A percentile compares a stretch with the other conserved stretches of the same genome.
phyloP scores from a whole-genome alignment of 768 basidiomycete genomes.

The Panaeolus papilionaceus region DNA sequence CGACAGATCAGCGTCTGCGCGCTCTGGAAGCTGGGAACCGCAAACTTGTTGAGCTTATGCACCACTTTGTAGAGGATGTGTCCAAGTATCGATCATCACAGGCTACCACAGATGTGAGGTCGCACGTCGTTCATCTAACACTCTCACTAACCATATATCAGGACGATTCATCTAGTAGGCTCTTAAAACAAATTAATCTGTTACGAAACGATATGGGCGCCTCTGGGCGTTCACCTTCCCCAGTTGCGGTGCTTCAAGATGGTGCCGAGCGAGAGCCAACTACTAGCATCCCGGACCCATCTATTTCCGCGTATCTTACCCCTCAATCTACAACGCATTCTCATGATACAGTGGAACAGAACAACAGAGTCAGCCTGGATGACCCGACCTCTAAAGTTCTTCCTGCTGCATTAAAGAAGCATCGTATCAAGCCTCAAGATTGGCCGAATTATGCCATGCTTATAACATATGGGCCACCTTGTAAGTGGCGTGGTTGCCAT shows the following conservation, averaged over 20 bases:
- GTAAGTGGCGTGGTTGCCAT: constrained; percentile 46
- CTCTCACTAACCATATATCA: constrained; percentile 21
- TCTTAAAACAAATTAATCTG: constrained; percentile 21
- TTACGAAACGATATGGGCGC: constrained; percentile 18
- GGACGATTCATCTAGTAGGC: constrained; percentile 32
- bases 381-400: constrained; percentile 99
- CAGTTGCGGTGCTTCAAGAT: constrained; percentile 34
- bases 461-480: constrained; percentile 92
- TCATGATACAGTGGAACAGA: constrained; percentile 66
- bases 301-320: constrained; percentile 37
- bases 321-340: constrained; percentile 50
- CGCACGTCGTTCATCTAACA: neutral
- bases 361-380: constrained; percentile 92
- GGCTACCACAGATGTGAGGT: constrained; percentile 42
- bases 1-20: constrained; percentile 67
- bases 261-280: neutral
- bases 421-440: constrained; percentile 95
- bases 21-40: constrained; percentile 79
- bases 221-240: constrained; percentile 16
- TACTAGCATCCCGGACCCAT: constrained; percentile 31
- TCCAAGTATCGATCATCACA: constrained; percentile 42
- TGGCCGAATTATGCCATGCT: constrained; percentile 99
- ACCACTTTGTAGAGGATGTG: constrained; percentile 69
- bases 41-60: constrained; percentile 64
- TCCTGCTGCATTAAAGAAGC: constrained; percentile 98